phyloP scores from a whole-genome alignment of 2,329 filamentous ascomycete species.

The Pseudocercospora macadamiae region DNA sequence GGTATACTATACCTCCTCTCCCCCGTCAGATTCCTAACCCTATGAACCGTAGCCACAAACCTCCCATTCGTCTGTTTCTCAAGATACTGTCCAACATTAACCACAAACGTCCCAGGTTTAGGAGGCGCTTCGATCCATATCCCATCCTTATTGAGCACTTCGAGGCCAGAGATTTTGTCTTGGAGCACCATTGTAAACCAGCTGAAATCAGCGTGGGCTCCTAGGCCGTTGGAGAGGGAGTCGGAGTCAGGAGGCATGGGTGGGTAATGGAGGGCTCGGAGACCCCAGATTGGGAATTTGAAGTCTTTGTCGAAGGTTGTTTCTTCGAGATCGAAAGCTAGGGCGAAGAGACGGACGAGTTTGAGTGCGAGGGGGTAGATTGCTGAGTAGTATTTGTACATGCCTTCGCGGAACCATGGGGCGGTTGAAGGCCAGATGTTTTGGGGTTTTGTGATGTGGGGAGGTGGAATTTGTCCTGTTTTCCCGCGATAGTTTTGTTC shows the following conservation, averaged over 20 bases:
- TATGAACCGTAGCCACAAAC: constrained; percentile 47
- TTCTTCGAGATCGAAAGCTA: constrained; percentile 40
- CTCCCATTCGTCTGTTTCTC: constrained; percentile 46
- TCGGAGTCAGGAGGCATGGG: constrained; percentile 39
- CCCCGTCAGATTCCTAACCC: constrained; percentile 45
- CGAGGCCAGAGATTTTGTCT: constrained; percentile 38
- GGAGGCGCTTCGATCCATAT: constrained; percentile 46
- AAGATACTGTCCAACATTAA: constrained; percentile 47
- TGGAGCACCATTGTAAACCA: constrained; percentile 48
- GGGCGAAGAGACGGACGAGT: constrained; percentile 39
- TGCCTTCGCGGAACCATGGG: constrained; percentile 39
- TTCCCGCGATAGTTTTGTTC: constrained; percentile 37
- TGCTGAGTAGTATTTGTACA: constrained; percentile 42
- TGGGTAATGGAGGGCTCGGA: constrained; percentile 47
- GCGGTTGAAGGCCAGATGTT: constrained; percentile 42
- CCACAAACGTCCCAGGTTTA: constrained; percentile 42
- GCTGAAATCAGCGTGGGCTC: constrained; percentile 49
- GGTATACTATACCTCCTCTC: constrained; percentile 46
- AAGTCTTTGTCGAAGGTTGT: constrained; percentile 39
- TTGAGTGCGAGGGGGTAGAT: constrained; percentile 38
- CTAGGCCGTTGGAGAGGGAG: constrained; percentile 26
- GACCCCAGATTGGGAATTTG: constrained; percentile 47
- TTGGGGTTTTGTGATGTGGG: constrained; percentile 30
- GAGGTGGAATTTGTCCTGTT: constrained; percentile 10
- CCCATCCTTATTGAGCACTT: constrained; percentile 48